Conservation (phyloP, 2,329 filamentous ascomycete species). For the Tetracladium maxilliforme region DNA sequence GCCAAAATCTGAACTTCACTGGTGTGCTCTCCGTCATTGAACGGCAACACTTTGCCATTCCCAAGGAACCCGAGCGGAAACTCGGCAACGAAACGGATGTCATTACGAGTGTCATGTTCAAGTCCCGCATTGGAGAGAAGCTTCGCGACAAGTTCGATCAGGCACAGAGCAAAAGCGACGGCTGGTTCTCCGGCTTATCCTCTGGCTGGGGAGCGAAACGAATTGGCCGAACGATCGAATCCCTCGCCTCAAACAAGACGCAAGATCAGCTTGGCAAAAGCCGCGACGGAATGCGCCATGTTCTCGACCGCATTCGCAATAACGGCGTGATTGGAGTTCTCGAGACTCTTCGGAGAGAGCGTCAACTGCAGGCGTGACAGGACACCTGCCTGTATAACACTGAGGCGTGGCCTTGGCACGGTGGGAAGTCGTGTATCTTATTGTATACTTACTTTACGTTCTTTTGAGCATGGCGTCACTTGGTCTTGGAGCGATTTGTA, state of each 20-base stretch:
- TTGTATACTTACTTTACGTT: too few relatives aligned
- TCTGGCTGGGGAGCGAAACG: conserved; percentile 50
- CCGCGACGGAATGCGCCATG: conserved; percentile 69
- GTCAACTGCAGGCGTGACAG: conserved; percentile 19
- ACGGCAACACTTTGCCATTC: conserved; percentile 59
- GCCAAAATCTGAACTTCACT: conserved; percentile 68
- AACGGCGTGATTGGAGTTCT: conserved; percentile 56
- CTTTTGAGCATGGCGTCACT: too few relatives aligned
- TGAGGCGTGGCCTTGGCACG: too few relatives aligned
- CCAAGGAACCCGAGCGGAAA: conserved; percentile 14
- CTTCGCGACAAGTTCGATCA: conserved; percentile 40
- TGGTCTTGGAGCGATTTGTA: too few relatives aligned
- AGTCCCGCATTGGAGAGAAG: conserved; percentile 57
- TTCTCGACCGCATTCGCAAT: conserved; percentile 54
- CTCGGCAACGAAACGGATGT: conserved; percentile 44
- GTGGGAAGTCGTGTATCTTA: too few relatives aligned
- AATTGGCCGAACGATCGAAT: conserved; percentile 69
- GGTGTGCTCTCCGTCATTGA: conserved; percentile 69
- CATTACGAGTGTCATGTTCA: conserved; percentile 58
- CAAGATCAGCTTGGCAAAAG: conserved; percentile 68
- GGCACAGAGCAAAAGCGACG: conserved; percentile 26
- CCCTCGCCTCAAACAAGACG: conserved; percentile 62
- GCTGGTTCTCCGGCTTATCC: conserved; percentile 28
- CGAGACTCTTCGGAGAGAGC: conserved; percentile 53
- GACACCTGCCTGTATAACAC: too few relatives aligned